Evolutionary conservation across 768 basidiomycete species (phyloP).

Genomic region (Guyanaporus albipodus): DNA sequence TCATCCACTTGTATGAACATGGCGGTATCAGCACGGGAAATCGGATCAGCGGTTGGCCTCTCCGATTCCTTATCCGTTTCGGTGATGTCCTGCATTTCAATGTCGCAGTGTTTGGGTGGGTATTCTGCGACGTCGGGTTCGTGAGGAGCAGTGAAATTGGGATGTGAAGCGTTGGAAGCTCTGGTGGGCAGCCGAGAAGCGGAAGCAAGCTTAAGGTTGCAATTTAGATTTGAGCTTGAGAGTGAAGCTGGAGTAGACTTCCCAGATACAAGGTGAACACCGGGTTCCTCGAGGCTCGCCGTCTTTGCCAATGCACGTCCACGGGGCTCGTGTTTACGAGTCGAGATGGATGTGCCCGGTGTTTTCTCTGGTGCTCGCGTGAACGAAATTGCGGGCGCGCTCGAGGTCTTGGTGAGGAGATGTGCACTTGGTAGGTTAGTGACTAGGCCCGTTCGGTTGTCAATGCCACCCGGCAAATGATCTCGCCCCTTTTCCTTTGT

Average conservation of each 20-base stretch:
- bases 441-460: not conserved
- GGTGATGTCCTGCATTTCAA: slow-evolving; percentile 13
- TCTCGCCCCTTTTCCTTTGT: slow-evolving; percentile 9
- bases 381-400: slow-evolving; percentile 10
- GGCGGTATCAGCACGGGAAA: slow-evolving; percentile 2
- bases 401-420: slow-evolving; percentile 16
- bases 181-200: not conserved
- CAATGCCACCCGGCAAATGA: not conserved
- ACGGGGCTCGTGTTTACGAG: not conserved
- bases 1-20: slow-evolving; percentile 18
- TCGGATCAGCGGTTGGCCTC: not conserved
- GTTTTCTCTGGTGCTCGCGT: not conserved
- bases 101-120: slow-evolving; percentile 4
- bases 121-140: not conserved
- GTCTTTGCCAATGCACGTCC: slow-evolving; percentile 8
- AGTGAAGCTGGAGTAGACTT: slow-evolving; percentile 14
- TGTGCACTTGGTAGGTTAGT: not conserved
- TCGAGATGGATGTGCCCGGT: not conserved
- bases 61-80: slow-evolving; percentile 20
- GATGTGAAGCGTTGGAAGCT: not conserved
- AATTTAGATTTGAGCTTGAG: slow-evolving; percentile 9
- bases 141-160: not conserved
- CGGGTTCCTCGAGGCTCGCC: not conserved
- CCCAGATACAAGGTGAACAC: slow-evolving; percentile 5
- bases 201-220: slow-evolving; percentile 5